Evolutionary conservation across 2,329 filamentous ascomycete species (phyloP), one percentile per base, ranked within the genome.

Genomic region (Penicillium sp.): DNA sequence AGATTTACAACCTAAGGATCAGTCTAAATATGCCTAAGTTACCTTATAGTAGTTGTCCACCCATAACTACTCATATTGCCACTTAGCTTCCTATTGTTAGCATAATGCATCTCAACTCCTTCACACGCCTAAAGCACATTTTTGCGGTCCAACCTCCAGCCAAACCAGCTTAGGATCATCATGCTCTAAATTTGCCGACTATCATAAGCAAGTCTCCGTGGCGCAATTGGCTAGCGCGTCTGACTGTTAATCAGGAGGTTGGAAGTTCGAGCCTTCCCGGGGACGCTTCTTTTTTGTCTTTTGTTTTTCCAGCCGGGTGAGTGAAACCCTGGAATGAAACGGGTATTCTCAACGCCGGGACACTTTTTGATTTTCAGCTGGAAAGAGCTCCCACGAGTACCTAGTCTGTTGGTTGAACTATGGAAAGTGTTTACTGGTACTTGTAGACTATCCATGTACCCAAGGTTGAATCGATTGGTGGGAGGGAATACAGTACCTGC

Each of bases 221-320:
- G 63, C 65, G 63, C 65, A 67, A 67, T 67, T 42, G 65, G 65
- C 54, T 67, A 67, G 65, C 65, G 65, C 65, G 65, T 67, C 62
- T 60, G 65, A 67, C 65, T 67, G 65, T 67, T 67, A 67, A 67
- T 67, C 65, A 60, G 62, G 65, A 67, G 65, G 71, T 73, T 72
- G 71, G 71, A 74, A 74, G 71, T 74, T 75, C 72, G 69, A 75
- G 71, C 72, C 71, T 74, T 74, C 71, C 71, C 72, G 68, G 72
- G 72, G 70, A 74, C 72, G 72, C 21, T 39, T 11, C n/a, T 54
- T 54, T 54, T 54, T 54, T 39, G 21, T 21, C 14, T 47, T 53
- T 47, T 39, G 26, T 5, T 35, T 22, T 21, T 46, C 19, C 8
- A 27, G 13, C 9, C 19, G 39, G 19, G n/a, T 42, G 14, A 42